phyloP scores from a whole-genome alignment of 176 grass and related monocot species.

The Eleusine coracana region DNA sequence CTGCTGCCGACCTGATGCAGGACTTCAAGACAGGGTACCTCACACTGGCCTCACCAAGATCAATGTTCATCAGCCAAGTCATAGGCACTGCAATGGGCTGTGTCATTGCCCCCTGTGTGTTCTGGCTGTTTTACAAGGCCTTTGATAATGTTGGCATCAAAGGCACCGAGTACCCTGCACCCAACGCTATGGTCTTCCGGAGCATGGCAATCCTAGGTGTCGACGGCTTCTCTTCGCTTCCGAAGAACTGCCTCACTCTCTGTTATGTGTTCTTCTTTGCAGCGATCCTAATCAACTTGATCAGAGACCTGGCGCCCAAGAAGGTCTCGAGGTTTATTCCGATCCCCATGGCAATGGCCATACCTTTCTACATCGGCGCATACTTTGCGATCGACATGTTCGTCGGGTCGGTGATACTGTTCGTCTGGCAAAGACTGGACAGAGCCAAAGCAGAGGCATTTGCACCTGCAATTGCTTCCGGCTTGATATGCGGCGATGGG shows the following conservation, averaged over 20 bases:
- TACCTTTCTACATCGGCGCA: conserved; percentile 49
- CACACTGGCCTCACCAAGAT: conserved; percentile 62
- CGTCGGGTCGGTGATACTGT: conserved; percentile 47
- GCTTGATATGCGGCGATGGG: conserved; percentile 59
- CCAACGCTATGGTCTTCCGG: conserved; percentile 51
- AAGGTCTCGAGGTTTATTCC: conserved; percentile 44
- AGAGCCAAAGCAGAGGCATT: conserved; percentile 43
- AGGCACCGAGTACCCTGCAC: conserved; percentile 48
- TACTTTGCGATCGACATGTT: conserved; percentile 64
- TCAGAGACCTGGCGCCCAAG: conserved; percentile 27
- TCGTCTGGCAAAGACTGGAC: conserved; percentile 40
- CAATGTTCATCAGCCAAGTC: conserved; percentile 82
- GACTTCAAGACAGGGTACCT: conserved; percentile 79
- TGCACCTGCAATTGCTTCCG: conserved; percentile 52
- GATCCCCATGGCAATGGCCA: conserved; percentile 59
- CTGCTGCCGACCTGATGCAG: conserved; percentile 62
- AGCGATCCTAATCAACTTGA: conserved; percentile 39
- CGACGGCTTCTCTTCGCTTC: conserved; percentile 57
- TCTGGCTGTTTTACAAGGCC: conserved; percentile 82
- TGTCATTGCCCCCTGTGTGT: conserved; percentile 60
- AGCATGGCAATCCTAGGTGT: conserved; percentile 61
- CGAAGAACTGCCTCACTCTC: conserved; percentile 53
- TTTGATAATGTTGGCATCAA: conserved; percentile 38
- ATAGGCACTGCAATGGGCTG: conserved; percentile 75
- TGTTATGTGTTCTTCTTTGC: conserved; percentile 53